Percentiles rank a stretch among this genome's conserved stretches.
Evolutionary conservation across 805 yeast genomes (phyloP).

Genomic region (Metschnikowia orientalis): DNA sequence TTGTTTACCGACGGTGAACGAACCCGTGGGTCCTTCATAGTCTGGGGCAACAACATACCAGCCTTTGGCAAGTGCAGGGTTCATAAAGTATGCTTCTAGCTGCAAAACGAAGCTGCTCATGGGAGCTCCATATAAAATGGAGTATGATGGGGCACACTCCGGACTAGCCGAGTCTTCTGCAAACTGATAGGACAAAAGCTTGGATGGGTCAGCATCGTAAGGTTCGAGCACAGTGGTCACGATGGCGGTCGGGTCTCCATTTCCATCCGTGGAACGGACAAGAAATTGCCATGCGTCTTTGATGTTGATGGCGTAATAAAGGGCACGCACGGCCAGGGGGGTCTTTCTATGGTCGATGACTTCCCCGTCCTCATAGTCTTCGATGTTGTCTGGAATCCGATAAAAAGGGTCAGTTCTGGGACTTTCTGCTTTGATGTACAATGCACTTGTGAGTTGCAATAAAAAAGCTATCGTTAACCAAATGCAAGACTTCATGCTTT

Average conservation of each 20-base stretch:
- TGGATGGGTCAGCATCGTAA: constrained; percentile 21
- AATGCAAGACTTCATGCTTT: constrained; percentile 2
- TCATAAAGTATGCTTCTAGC: constrained; percentile 15
- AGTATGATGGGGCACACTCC: constrained; percentile 23
- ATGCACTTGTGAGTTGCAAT: constrained; percentile 1
- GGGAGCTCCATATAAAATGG: constrained; percentile 15
- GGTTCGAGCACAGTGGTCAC: constrained; percentile 24
- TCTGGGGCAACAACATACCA: constrained; percentile 33
- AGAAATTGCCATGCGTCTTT: constrained; percentile 22
- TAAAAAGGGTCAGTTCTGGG: constrained; percentile 13
- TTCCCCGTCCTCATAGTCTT: constrained; percentile 9
- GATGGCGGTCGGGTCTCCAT: constrained; percentile 19
- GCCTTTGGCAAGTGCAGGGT: constrained; percentile 22
- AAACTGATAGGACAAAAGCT: constrained; percentile 19
- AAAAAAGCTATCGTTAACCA: constrained; percentile 1
- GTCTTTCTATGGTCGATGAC: constrained; percentile 8
- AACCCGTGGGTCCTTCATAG: constrained; percentile 31
- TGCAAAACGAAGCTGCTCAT: constrained; percentile 16
- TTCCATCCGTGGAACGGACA: constrained; percentile 20
- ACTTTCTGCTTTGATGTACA: constrained; percentile 2
- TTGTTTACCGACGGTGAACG: constrained; percentile 30
- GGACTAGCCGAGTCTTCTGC: constrained; percentile 21
- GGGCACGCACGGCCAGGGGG: constrained; percentile 9
- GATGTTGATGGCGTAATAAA: constrained; percentile 11
- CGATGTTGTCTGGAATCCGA: constrained; percentile 7